phyloP scores from a whole-genome alignment of 2,329 filamentous ascomycete species.

The Didymella keratinophila region DNA sequence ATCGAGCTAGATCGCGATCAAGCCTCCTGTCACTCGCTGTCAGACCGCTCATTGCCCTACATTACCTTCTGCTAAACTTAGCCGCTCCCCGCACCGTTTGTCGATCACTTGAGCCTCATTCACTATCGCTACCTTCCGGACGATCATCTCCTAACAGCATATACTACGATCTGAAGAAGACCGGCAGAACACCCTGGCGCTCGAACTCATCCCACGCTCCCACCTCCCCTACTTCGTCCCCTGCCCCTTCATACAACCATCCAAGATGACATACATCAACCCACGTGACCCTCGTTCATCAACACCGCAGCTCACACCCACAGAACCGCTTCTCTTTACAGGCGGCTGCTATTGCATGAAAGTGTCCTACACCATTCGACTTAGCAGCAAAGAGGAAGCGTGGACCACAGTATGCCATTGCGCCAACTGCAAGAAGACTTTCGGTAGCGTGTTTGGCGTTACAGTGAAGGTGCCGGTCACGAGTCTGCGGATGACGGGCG shows the following conservation, averaged over 20 bases:
- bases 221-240: background rate
- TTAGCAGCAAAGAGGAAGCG: slow-evolving; percentile 57
- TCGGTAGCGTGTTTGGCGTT: slow-evolving; percentile 61
- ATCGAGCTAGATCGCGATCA: background rate
- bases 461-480: slow-evolving; percentile 60
- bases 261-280: slow-evolving; percentile 16
- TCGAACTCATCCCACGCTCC: background rate
- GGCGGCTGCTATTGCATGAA: slow-evolving; percentile 60
- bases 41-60: background rate
- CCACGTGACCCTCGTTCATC: slow-evolving; percentile 2
- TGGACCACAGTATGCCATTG: slow-evolving; percentile 63
- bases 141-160: background rate
- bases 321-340: slow-evolving; percentile 31
- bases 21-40: background rate
- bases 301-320: background rate
- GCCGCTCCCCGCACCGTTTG: background rate
- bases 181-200: background rate
- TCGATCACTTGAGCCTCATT: background rate
- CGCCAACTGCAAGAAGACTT: slow-evolving; percentile 62
- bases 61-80: background rate
- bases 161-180: background rate
- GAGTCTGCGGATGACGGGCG: slow-evolving; percentile 50
- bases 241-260: background rate
- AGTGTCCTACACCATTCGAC: slow-evolving; percentile 57
- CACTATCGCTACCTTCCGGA: background rate